Percentiles rank a stretch among this genome's conserved stretches.
These are phyloP conservation scores for Fraxinus ornus DNA, from an alignment of 305 asterid genomes.

Conservation along the genomic window DNA sequence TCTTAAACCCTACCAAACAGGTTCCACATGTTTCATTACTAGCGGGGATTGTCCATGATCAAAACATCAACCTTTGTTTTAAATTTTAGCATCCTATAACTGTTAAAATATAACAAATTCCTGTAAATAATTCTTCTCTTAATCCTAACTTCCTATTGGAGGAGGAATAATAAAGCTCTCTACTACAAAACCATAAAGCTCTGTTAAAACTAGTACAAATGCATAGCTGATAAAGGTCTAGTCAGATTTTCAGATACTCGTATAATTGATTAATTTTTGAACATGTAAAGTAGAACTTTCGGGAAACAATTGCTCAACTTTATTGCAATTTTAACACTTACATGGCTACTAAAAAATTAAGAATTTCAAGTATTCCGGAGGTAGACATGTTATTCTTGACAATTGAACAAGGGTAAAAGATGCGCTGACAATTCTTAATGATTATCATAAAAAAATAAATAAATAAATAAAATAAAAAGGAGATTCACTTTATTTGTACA, in stretches of 20 bases:
- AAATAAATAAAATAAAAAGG: no score
- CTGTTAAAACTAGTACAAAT: not conserved
- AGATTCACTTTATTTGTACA: not conserved
- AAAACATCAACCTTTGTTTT: not conserved
- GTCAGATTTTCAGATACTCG: not conserved
- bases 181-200: not conserved
- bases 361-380: not conserved
- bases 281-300: not conserved
- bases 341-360: not conserved
- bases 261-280: not conserved
- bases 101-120: not conserved
- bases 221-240: not conserved
- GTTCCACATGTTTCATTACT: not conserved
- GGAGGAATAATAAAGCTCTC: not conserved
- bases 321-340: not conserved
- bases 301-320: not conserved
- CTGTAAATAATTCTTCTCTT: not conserved
- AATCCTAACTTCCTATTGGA: not conserved
- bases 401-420: not conserved
- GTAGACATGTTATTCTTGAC: not conserved
- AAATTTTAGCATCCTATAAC: not conserved
- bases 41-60: not conserved
- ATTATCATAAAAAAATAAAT: no score
- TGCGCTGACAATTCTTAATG: not conserved
- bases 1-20: no score